Conservation (phyloP, 116 monocot genomes). For the Papilionanthe hybrid region DNA sequence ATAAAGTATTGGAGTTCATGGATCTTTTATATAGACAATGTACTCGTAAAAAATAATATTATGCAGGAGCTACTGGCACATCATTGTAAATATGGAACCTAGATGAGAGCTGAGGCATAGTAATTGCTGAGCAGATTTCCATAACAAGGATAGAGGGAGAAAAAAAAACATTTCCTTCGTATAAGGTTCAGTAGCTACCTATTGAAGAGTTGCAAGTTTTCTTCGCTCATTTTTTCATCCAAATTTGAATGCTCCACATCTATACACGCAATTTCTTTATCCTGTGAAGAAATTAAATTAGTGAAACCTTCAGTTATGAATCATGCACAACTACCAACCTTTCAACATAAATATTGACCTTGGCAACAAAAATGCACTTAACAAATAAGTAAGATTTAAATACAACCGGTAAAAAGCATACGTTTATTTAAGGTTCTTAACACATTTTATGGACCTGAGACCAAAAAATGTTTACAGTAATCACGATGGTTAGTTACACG, state of each 20-base stretch:
- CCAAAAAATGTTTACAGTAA: not conserved
- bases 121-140: not conserved
- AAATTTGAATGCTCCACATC: constrained; percentile 26
- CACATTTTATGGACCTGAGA: not conserved
- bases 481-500: not conserved
- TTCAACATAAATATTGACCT: not conserved
- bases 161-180: not conserved
- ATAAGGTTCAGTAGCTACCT: constrained; percentile 26
- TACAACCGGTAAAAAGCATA: not conserved
- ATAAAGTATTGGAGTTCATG: too few species aligned
- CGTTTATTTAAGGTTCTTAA: not conserved
- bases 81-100: too few species aligned
- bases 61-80: too few species aligned
- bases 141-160: not conserved
- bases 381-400: not conserved
- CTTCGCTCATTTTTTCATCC: constrained; percentile 54
- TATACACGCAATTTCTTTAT: constrained; percentile 13
- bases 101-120: not conserved
- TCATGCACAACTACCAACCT: not conserved
- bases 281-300: constrained; percentile 16
- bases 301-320: not conserved
- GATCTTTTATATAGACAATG: too few species aligned
- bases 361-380: not conserved
- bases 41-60: too few species aligned
- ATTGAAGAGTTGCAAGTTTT: constrained; percentile 52